phyloP scores from a whole-genome alignment of 2,329 filamentous ascomycete genomes.

The Didymella pomorum region DNA sequence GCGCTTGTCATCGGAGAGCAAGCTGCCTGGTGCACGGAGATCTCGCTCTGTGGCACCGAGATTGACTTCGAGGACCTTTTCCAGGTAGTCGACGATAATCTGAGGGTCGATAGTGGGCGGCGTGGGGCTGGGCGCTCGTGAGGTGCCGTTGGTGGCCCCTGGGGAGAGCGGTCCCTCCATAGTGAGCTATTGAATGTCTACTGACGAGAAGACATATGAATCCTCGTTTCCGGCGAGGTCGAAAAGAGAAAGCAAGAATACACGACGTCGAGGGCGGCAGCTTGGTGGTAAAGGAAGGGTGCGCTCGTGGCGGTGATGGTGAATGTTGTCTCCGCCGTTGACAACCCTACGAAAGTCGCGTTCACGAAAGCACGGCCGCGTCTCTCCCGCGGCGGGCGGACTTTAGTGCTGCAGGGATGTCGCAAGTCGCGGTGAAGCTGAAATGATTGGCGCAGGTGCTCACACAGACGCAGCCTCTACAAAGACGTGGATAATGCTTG shows the following conservation, averaged over 20 bases:
- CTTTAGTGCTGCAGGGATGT: slow-evolving; percentile 34
- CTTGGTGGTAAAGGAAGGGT: background rate
- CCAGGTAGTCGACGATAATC: slow-evolving; percentile 58
- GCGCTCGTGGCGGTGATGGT: slow-evolving; percentile 30
- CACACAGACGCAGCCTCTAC: slow-evolving; percentile 5
- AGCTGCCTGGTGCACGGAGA: slow-evolving; percentile 79
- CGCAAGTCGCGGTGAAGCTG: slow-evolving; percentile 19
- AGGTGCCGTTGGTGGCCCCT: slow-evolving; percentile 51
- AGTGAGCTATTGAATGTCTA: slow-evolving; percentile 38
- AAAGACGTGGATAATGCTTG: slow-evolving; percentile 9
- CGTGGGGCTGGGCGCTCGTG: slow-evolving; percentile 48
- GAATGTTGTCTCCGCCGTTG: slow-evolving; percentile 28
- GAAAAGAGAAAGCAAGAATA: slow-evolving; percentile 7
- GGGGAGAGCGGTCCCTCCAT: slow-evolving; percentile 55
- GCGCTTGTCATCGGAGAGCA: slow-evolving; percentile 76
- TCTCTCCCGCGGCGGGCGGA: slow-evolving; percentile 20
- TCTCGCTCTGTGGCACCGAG: slow-evolving; percentile 70
- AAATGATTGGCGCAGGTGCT: slow-evolving; percentile 27
- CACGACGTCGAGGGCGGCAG: background rate
- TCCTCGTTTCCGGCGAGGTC: slow-evolving; percentile 30
- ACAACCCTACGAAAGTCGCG: slow-evolving; percentile 27
- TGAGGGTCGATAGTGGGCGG: slow-evolving; percentile 56
- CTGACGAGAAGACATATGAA: slow-evolving; percentile 45
- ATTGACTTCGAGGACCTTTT: slow-evolving; percentile 58
- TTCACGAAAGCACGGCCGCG: slow-evolving; percentile 27